These are phyloP conservation scores for Suhomyces pyralidae DNA, from an alignment of 805 yeast species.

Conservation along the genomic window DNA sequence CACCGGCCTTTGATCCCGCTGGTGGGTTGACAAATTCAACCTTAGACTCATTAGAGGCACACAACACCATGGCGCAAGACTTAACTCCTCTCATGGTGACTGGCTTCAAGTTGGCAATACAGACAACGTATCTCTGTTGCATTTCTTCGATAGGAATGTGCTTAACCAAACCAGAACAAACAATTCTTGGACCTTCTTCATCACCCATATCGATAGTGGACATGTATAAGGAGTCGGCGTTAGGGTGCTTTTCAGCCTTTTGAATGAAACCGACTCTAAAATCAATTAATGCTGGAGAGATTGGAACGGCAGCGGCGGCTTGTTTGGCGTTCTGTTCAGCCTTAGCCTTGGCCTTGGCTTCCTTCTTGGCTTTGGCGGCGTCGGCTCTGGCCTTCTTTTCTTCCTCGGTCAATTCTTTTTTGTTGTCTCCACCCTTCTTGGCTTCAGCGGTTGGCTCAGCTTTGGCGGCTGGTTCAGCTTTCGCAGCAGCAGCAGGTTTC, in stretches of 20 bases:
- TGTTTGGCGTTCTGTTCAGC: constrained; percentile 47
- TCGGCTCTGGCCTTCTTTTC: constrained; percentile 47
- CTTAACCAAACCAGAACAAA: constrained; percentile 94
- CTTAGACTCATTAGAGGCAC: constrained; percentile 71
- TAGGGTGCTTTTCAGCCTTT: constrained; percentile 95
- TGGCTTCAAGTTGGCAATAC: constrained; percentile 95
- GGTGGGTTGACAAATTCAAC: constrained; percentile 98
- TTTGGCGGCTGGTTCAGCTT: constrained; percentile 42
- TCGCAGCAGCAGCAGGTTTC: constrained; percentile 38
- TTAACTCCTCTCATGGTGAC: constrained; percentile 97
- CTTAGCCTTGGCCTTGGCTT: constrained; percentile 60
- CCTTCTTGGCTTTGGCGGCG: constrained; percentile 62
- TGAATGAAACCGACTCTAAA: constrained; percentile 95
- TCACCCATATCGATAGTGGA: constrained; percentile 97
- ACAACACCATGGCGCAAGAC: constrained; percentile 94
- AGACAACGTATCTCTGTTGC: constrained; percentile 90
- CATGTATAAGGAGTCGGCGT: constrained; percentile 94
- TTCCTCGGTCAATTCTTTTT: constrained; percentile 34
- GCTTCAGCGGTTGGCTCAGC: constrained; percentile 29
- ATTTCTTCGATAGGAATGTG: constrained; percentile 86
- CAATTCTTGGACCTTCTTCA: constrained; percentile 95
- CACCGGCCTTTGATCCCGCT: constrained; percentile 89
- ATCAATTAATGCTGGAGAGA: constrained; percentile 82
- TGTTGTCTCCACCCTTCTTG: constrained; percentile 12
- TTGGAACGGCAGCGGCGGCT: constrained; percentile 56